A percentile compares a stretch with the other conserved stretches of the same genome.
These are phyloP conservation scores for Aspergillus sojae DNA, from an alignment of 2,329 filamentous ascomycete genomes.

Conservation along the genomic window DNA sequence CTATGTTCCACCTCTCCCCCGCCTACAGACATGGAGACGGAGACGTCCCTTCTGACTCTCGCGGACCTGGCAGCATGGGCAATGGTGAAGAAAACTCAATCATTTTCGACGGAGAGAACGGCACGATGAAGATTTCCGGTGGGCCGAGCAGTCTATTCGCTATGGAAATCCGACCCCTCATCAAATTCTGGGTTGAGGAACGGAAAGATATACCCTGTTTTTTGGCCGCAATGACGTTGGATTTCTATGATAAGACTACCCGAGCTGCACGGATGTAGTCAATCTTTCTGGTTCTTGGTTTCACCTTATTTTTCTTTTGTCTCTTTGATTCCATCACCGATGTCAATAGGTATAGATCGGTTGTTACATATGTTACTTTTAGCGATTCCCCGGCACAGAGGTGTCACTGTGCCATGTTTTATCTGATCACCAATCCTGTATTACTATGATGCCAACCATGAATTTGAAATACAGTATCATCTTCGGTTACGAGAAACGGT, in stretches of 20 bases:
- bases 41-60: slow-evolving; percentile 63
- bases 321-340: slow-evolving; percentile 6
- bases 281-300: neutral
- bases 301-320: slow-evolving; percentile 6
- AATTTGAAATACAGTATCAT: neutral
- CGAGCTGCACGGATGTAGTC: slow-evolving; percentile 40
- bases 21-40: slow-evolving; percentile 45
- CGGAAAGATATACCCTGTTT: slow-evolving; percentile 93
- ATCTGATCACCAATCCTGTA: neutral
- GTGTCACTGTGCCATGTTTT: slow-evolving; percentile 26
- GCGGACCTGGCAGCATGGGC: slow-evolving; percentile 46
- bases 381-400: slow-evolving; percentile 33
- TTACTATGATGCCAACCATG: neutral
- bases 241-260: slow-evolving; percentile 76
- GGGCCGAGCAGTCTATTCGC: slow-evolving; percentile 87
- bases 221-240: slow-evolving; percentile 83
- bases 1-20: slow-evolving; percentile 74
- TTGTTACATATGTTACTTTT: slow-evolving; percentile 5
- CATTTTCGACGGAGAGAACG: slow-evolving; percentile 88
- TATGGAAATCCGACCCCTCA: slow-evolving; percentile 77
- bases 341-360: neutral
- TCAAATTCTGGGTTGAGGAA: slow-evolving; percentile 95
- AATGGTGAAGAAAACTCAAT: slow-evolving; percentile 59
- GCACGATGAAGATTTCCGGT: slow-evolving; percentile 96
- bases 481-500: neutral